Percentiles rank a stretch among this genome's conserved stretches.
Conservation (phyloP, 1,284 basidiomycete genomes). For the Cerrena zonata region DNA sequence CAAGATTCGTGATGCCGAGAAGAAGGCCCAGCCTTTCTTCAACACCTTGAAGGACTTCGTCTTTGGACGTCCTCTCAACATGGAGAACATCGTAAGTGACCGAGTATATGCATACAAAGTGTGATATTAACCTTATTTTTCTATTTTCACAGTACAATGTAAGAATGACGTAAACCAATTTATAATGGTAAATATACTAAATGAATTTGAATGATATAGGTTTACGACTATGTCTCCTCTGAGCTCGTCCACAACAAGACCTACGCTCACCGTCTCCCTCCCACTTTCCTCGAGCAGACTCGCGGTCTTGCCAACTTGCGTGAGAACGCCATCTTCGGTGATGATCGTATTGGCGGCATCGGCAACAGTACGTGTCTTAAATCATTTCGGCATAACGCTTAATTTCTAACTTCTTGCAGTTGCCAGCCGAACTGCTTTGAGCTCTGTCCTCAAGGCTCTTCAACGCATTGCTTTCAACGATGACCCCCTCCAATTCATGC, state of each 20-base stretch:
- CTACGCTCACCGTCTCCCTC: constrained; percentile 66
- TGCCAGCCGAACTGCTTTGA: constrained; percentile 72
- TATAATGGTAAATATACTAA: no score
- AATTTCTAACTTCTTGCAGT: constrained; percentile 40
- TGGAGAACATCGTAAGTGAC: constrained; percentile 63
- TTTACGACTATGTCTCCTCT: constrained; percentile 75
- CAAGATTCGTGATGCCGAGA: constrained; percentile 57
- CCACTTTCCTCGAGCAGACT: constrained; percentile 64
- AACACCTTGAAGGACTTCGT: constrained; percentile 57
- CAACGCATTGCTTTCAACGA: constrained; percentile 72
- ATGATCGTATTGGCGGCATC: constrained; percentile 53
- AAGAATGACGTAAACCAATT: no score
- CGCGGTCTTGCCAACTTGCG: constrained; percentile 72
- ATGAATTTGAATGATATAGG: constrained; percentile 33
- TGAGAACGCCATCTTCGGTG: constrained; percentile 72
- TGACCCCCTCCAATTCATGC: constrained; percentile 71
- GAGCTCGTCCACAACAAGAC: constrained; percentile 75
- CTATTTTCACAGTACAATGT: constrained; percentile 56
- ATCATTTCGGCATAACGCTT: background rate
- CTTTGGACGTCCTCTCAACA: constrained; percentile 58
- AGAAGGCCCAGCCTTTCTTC: constrained; percentile 62
- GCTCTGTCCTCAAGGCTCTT: constrained; percentile 64
- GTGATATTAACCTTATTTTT: background rate
- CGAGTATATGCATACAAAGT: constrained; percentile 3
- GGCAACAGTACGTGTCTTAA: constrained; percentile 55